phyloP scores from a whole-genome alignment of 176 grass and related monocot species.

The Oryza glaberrima region DNA sequence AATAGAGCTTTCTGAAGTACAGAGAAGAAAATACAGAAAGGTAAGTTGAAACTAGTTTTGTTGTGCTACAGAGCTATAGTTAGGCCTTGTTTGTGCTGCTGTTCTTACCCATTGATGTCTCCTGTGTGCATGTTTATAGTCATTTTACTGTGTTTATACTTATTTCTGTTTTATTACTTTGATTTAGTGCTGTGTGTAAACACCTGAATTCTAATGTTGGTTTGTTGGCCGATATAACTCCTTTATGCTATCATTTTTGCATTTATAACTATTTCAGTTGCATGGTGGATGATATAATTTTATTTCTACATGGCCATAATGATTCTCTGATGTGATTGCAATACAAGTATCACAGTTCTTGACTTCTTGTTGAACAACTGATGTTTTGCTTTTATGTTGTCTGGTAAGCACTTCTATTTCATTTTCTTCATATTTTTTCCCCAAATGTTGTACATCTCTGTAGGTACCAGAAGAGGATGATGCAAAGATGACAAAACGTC shows the following conservation, averaged over 20 bases:
- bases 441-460: constrained; percentile 33
- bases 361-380: constrained; percentile 4
- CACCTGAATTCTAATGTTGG: background rate
- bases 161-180: background rate
- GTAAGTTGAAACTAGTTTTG: constrained; percentile 40
- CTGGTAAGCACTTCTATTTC: background rate
- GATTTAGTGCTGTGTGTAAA: constrained; percentile 9
- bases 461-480: constrained; percentile 96
- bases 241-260: background rate
- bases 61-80: constrained; percentile 29
- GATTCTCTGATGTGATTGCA: constrained; percentile 18
- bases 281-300: background rate
- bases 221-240: background rate
- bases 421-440: background rate
- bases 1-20: constrained; percentile 90
- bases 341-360: background rate
- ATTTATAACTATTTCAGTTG: background rate
- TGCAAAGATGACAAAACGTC: constrained; percentile 63
- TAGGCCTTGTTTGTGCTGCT: constrained; percentile 26
- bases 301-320: background rate
- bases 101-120: constrained; percentile 30
- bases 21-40: constrained; percentile 92
- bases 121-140: constrained; percentile 10
- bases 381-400: background rate
- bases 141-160: background rate